Evolutionary conservation across 371 early-diverging fungal species (phyloP), one percentile per base, ranked within the genome.

Genomic region (Funneliformis caledonium): DNA sequence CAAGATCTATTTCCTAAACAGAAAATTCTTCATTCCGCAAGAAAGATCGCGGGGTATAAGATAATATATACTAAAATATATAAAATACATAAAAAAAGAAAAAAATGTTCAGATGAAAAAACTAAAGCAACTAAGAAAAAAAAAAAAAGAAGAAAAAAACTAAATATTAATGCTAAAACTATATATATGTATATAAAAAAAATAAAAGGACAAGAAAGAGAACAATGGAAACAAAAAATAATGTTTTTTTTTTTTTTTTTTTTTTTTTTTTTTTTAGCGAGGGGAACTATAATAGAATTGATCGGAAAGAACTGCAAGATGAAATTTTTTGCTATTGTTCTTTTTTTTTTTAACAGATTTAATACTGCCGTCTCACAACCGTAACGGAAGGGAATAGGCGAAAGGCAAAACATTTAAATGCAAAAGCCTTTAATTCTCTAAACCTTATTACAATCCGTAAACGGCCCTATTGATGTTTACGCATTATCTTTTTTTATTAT

Each of bases 401-500:
- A 26, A 26, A 65, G 65, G 65, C 65, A n/a, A 65, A 64, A 65
- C 22, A 16, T 31, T 65, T 31, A 31, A 33, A 33, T 65, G 65
- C 14, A 33, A 65, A 33, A 33, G 65, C 65, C 65, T 65, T 61
- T 65, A 65, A 65, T 31, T 31, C 5, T 59, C 11, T 65, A 33
- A 31, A 33, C 65, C 37, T 65, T 33, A 33, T 31, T 65, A 9
- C 37, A 31, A 65, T 65, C 65, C 65, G 65, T 65, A 65, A 33
- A 65, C 65, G 65, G 65, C 65, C 65, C 37, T 10, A 33, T 65
- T 31, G 65, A 65, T 65, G 65, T 65, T 65, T 33, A 33, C 65
- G 65, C 65, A 65, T 65, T 65, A 33, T 33, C 37, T 65, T 65
- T 65, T 64, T 61, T 65, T 65, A n/a, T 65, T 65, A 16, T 65